Base-by-base conservation (phyloP, 257 asterid genomes). In the Solanum chiquidenum region DNA sequence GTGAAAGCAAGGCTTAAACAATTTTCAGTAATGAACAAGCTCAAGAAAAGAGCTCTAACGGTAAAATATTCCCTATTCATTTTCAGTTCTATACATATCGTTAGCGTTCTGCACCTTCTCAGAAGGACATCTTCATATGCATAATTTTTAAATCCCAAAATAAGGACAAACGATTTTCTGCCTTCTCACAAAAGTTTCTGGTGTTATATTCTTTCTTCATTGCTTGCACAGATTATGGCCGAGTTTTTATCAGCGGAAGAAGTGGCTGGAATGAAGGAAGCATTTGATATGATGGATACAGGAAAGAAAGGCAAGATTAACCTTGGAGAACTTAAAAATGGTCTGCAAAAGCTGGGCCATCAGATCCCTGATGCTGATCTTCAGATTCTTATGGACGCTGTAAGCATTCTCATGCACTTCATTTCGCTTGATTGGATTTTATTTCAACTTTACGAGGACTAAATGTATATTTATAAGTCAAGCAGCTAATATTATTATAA, bases 1-100 rank as follows among this genome's bases (percentile, higher is more conserved):
- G 96, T 95, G 74, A 94, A 93, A 91, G 92, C 98, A 84, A 92
- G 98, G 90, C 96, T 94, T 79, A 95, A 92, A 86, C 98, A 95
- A 64, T 95, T 95, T 88, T 93, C 94, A 11, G 93, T 94, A 86
- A 94, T 94, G 95, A 94, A 93, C 87, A 93, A 94, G 94, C 94
- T 94, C 90, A 94, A 94, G 91, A 94, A 91, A 90, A 94, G 92
- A 89, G 98, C 98, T 27, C 87, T 94, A 75, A 90, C 88, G 96
- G 98, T 94, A 90, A 74, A 86, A 2, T 23, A 46, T 86, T 23
- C 12, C 62, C 29, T 80, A 44, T 27, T 80, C 64, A 12, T 35
- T 2, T 49, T 27, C 25, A 55, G 69, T 84, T 86, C 9, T 74
- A 76, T 76, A 40, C 62, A 76, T 40, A 76, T 76, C 12, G 12